A percentile compares a stretch with the other conserved stretches of the same genome.
These are phyloP conservation scores for Lichenothelia convexa DNA, from an alignment of 495 filamentous ascomycete genomes.

Conservation along the genomic window DNA sequence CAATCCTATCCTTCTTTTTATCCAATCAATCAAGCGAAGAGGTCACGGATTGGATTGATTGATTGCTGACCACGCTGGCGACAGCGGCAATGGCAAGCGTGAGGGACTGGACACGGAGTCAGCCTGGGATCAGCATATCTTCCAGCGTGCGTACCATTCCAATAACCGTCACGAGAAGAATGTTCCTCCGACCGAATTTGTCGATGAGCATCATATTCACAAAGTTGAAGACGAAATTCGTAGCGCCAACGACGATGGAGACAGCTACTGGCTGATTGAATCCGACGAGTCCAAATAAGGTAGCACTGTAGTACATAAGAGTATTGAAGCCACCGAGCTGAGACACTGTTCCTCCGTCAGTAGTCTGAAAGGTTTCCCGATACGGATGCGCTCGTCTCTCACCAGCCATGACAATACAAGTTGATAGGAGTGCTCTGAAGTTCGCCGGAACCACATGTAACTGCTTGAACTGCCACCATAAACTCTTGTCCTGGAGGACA, in stretches of 20 bases:
- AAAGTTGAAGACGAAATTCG: conserved; percentile 69
- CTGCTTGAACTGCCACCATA: background rate
- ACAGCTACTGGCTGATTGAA: conserved; percentile 69
- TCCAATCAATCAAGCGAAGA: no score
- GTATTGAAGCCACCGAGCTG: no score
- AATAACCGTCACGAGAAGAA: conserved; percentile 68
- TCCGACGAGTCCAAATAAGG: conserved; percentile 64
- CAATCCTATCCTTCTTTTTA: no score
- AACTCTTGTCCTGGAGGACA: background rate
- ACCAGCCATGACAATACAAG: background rate
- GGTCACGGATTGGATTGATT: no score
- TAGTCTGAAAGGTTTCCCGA: no score
- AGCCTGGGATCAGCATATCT: no score
- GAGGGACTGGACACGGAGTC: no score
- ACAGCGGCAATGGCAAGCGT: no score
- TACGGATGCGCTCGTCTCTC: no score
- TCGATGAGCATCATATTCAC: conserved; percentile 65
- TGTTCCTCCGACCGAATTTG: conserved; percentile 58
- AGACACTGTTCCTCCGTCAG: no score
- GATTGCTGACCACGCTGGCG: no score
- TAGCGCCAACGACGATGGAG: conserved; percentile 60
- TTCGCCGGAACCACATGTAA: background rate
- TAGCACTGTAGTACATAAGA: conserved; percentile 90
- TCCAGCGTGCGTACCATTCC: no score
- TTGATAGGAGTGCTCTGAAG: background rate